phyloP scores from a whole-genome alignment of 495 filamentous ascomycete genomes.

The Penicillium paradoxum region DNA sequence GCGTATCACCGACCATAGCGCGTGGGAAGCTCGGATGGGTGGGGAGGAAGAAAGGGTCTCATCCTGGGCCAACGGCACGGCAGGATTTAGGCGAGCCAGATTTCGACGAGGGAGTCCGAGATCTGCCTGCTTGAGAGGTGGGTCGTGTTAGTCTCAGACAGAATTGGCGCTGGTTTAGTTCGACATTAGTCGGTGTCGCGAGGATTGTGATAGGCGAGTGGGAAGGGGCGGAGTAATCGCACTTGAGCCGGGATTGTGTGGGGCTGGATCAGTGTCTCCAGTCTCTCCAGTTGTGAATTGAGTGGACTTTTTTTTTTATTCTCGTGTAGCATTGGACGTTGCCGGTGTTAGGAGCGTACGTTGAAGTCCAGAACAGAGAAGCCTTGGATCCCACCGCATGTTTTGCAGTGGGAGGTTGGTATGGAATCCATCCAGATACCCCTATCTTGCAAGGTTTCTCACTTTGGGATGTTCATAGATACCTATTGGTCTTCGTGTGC shows the following conservation, averaged over 20 bases:
- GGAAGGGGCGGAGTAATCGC: background rate
- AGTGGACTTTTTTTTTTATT: too few species aligned
- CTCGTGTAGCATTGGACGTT: too few species aligned
- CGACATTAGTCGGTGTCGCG: background rate
- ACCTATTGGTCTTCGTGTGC: too few species aligned
- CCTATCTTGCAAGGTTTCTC: too few species aligned
- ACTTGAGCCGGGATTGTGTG: background rate
- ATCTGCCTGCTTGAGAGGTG: constrained; percentile 20
- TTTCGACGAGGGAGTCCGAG: constrained; percentile 26
- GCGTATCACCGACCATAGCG: constrained; percentile 25
- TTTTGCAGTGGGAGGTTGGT: too few species aligned
- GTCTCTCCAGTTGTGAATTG: background rate
- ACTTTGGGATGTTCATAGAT: too few species aligned
- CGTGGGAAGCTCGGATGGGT: constrained; percentile 7
- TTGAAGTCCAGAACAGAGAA: too few species aligned
- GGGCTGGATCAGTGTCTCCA: background rate
- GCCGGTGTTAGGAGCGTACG: too few species aligned
- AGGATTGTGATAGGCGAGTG: background rate
- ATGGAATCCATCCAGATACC: too few species aligned
- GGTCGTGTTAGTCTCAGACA: background rate
- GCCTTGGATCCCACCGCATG: too few species aligned
- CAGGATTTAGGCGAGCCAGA: constrained; percentile 31
- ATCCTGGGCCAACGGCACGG: constrained; percentile 30
- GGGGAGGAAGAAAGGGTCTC: constrained; percentile 16
- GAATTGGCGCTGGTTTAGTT: background rate